Base-by-base conservation (phyloP, 257 asterid species). In the Solanum peruvianum region DNA sequence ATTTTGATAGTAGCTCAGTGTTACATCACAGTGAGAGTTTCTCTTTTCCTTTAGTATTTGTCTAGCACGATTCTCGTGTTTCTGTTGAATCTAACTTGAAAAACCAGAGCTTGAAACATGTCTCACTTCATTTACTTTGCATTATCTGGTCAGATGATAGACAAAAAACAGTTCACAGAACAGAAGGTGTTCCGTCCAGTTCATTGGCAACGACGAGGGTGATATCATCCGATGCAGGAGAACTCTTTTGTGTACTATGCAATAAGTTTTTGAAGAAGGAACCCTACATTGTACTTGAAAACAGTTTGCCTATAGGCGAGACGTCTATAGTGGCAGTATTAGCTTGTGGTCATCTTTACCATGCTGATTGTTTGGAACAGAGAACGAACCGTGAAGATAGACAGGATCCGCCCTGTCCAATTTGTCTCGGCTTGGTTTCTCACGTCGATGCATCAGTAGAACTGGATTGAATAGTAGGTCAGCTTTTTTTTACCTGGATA, bases 341-440 rank as follows among this genome's bases (percentile, higher is more conserved):
- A 87, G 95, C 91, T 37, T 96, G 99, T 35, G 99, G 99, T 72
- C 99, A 96, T 90, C 90, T 92, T 49, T 95, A 88, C 88, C 99
- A 96, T 39, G 98, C 98, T 5, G 98, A 96, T 58, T 96, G 99
- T 87, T 92, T 96, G 89, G 98, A 96, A 86, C 88, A 81, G 90
- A 94, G 89, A 87, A 96, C 98, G 9, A 76, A 90, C 88, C 89
- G 87, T 29, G 93, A 92, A 87, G 92, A 95, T 37, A 80, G 85
- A 80, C 85, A 47, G 9, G 85, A 80, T 80, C 85, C 85, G 6
- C 29, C 85, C 29, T 80, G 85, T 18, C 85, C 67, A 29, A 47
- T 29, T 29, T 80, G 85, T 80, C 85, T 80, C 14, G 67, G 44
- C 85, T 80, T 80, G 67, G 85, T 80, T 47, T 80, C 85, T 47